phyloP scores from a whole-genome alignment of 805 yeast species.

The Schizosaccharomyces pombe region DNA sequence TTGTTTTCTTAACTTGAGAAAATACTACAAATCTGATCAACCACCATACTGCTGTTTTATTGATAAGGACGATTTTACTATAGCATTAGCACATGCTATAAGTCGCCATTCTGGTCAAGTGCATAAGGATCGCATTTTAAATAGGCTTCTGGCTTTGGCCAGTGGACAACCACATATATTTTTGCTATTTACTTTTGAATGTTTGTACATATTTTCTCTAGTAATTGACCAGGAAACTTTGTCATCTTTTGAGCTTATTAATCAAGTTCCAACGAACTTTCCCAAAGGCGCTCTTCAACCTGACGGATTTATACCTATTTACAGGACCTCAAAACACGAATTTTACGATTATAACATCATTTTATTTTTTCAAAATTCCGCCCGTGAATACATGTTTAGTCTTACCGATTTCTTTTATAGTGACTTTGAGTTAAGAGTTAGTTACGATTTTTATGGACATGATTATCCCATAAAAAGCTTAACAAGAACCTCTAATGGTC shows the following conservation, averaged over 20 bases:
- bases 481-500: neutral
- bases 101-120: slow-evolving; percentile 5
- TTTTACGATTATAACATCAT: slow-evolving; percentile 10
- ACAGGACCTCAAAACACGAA: neutral
- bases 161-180: neutral
- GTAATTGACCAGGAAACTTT: neutral
- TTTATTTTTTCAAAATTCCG: slow-evolving; percentile 18
- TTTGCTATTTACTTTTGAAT: neutral
- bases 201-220: neutral
- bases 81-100: slow-evolving; percentile 12
- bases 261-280: neutral
- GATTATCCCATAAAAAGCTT: slow-evolving; percentile 2
- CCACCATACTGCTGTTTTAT: slow-evolving; percentile 8
- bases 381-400: neutral
- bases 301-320: neutral
- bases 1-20: slow-evolving; percentile 23
- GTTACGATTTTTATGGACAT: neutral
- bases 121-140: neutral
- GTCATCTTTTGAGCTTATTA: neutral
- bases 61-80: slow-evolving; percentile 11
- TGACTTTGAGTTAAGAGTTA: neutral
- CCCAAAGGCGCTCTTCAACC: neutral
- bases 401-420: neutral
- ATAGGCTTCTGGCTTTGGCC: neutral
- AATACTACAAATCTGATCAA: neutral